Conservation (phyloP, 257 asterid genomes). For the Craterostigma plantagineum region DNA sequence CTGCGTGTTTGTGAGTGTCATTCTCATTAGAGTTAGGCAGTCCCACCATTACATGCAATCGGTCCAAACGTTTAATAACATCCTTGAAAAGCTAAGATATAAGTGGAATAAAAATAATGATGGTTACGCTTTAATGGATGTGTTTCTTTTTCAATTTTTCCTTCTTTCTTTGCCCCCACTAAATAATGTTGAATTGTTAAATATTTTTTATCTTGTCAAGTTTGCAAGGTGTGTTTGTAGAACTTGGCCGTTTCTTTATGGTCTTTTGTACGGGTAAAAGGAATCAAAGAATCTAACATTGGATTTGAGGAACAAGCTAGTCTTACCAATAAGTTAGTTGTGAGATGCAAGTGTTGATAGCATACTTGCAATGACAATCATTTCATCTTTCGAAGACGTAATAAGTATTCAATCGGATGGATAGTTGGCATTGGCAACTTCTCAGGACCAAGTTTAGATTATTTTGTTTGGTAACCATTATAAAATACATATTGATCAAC, state of each 20-base stretch:
- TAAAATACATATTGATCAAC: conserved; percentile 6
- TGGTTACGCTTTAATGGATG: conserved; percentile 28
- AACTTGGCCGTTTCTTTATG: conserved; percentile 67
- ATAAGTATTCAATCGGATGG: too few species aligned
- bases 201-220: neutral
- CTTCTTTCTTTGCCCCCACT: neutral
- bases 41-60: conserved; percentile 57
- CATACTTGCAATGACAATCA: conserved; percentile 12
- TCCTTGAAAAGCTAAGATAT: conserved; percentile 26
- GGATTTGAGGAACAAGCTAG: conserved; percentile 64
- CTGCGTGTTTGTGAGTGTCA: conserved; percentile 10
- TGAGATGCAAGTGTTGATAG: too few species aligned
- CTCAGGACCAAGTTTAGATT: too few species aligned
- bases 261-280: conserved; percentile 36
- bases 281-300: conserved; percentile 86
- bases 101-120: conserved; percentile 11
- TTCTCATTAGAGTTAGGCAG: conserved; percentile 35
- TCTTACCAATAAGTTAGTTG: conserved; percentile 27
- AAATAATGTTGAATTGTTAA: conserved; percentile 2
- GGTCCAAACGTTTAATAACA: conserved; percentile 32
- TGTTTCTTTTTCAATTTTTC: too few species aligned
- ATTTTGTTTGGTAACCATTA: conserved; percentile 5
- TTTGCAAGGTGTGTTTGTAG: conserved; percentile 3
- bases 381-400: conserved; percentile 2
- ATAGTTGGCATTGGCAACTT: too few species aligned